phyloP scores from a whole-genome alignment of 306 rosid species.

The Medicago ruthenica region DNA sequence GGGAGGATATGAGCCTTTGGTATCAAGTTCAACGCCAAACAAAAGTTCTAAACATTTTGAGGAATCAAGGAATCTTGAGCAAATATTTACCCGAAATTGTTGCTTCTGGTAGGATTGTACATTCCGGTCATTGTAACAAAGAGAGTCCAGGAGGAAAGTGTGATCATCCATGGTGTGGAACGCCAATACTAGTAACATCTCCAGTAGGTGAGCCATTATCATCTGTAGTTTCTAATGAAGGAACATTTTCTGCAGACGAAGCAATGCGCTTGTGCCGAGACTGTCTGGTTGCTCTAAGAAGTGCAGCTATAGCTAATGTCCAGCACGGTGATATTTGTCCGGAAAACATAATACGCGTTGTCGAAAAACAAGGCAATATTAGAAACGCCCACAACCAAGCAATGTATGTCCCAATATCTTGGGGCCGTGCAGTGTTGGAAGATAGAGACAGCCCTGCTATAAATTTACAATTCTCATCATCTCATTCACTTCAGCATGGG shows the following conservation, averaged over 20 bases:
- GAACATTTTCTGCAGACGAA: slow-evolving; percentile 71
- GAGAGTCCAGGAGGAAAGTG: slow-evolving; percentile 78
- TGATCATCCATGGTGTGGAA: slow-evolving; percentile 92
- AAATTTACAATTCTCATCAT: slow-evolving; percentile 84
- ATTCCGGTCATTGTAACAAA: slow-evolving; percentile 79
- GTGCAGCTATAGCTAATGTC: slow-evolving; percentile 74
- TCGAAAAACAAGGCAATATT: slow-evolving; percentile 47
- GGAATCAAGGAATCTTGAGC: slow-evolving; percentile 74
- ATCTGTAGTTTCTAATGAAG: slow-evolving; percentile 59
- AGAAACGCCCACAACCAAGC: slow-evolving; percentile 40
- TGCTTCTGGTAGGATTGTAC: slow-evolving; percentile 84
- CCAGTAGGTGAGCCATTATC: slow-evolving; percentile 83
- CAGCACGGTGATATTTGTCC: slow-evolving; percentile 94
- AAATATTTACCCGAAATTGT: slow-evolving; percentile 76
- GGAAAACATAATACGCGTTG: slow-evolving; percentile 76
- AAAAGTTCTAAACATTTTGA: slow-evolving; percentile 77
- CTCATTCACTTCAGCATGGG: slow-evolving; percentile 93
- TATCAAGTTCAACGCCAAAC: slow-evolving; percentile 96
- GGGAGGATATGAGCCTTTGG: slow-evolving; percentile 99
- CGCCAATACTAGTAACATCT: slow-evolving; percentile 87
- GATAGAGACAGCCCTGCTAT: slow-evolving; percentile 91
- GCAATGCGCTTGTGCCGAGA: slow-evolving; percentile 82
- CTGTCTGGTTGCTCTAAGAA: slow-evolving; percentile 76
- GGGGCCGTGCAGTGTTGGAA: slow-evolving; percentile 94
- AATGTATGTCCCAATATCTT: slow-evolving; percentile 70